Base-by-base conservation (phyloP, 805 yeast genomes). In the Sugiyamaella marilandica region DNA sequence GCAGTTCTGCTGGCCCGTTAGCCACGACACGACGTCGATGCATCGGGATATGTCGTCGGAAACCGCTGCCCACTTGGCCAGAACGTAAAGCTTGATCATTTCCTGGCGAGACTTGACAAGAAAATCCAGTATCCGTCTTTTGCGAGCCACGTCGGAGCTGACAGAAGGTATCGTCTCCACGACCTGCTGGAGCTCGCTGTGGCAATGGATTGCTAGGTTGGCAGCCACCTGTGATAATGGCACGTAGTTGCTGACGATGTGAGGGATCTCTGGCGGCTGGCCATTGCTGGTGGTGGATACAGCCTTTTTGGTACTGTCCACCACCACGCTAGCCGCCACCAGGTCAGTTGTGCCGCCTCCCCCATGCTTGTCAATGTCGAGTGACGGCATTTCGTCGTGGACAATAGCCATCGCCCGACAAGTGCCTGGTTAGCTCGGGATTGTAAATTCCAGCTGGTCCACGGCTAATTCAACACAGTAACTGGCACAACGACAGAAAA, bases 21-120 rank as follows among this genome's bases (percentile, higher is more conserved):
- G 75, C 94, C 95, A 94, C 57, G 87, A 85, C 54, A 95, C 80
- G 18, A 92, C 74, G 70, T 94, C 98, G 52, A 94, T 90, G 56
- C 91, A 74, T 50, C 77, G 77, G 44, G 84, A 81, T 54, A 92
- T 82, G 49, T 85, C 87, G 45, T 80, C 76, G 3, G 91, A 76
- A 33, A 82, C 84, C 10, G 80, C 78, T 2, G 90, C 80, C 99
- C 99, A 94, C 69, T 92, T 91, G 49, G 85, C 80, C 37, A 94
- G 70, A 2, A 95, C 96, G 60, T 88, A 90, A 2, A 91, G 67
- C 66, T 92, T 83, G 55, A 91, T 80, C 64, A 85, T 89, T 62
- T 91, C 94, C 63, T 88, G 90, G 53, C 98, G 78, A 31, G 91
- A 70, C 34, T 75, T 73, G 1, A 92, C 85, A 19, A 94, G 74